Percentiles rank a stretch among this genome's conserved stretches.
Conservation (phyloP, 805 yeast species). For the Cyberlindnera mississippiensis region DNA sequence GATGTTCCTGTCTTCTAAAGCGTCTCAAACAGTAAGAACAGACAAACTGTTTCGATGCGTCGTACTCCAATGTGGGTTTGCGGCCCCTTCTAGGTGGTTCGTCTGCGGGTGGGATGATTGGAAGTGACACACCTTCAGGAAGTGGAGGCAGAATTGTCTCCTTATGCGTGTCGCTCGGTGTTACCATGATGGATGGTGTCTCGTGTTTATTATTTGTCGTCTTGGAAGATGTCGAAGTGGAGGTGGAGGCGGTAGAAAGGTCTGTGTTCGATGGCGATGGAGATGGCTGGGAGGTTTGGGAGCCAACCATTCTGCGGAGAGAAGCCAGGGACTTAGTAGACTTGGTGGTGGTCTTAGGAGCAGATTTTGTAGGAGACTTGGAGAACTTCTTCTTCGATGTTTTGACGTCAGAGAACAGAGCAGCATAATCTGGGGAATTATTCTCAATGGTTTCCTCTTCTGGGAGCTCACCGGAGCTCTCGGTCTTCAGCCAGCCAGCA, state of each 20-base stretch:
- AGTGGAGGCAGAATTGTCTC: constrained; percentile 8
- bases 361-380: constrained; percentile 2
- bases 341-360: neutral
- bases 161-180: neutral
- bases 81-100: constrained; percentile 55
- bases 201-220: too few relatives aligned
- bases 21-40: constrained; percentile 62
- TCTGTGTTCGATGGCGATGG: neutral
- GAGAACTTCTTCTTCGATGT: constrained; percentile 16
- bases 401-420: constrained; percentile 27
- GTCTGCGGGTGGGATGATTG: constrained; percentile 10
- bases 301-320: constrained; percentile 11
- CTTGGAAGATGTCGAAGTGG: too few relatives aligned
- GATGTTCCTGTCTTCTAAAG: constrained; percentile 73
- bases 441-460: constrained; percentile 13
- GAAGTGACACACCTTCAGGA: constrained; percentile 8
- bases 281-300: neutral
- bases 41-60: constrained; percentile 50
- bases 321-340: constrained; percentile 14
- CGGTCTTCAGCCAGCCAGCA: too few relatives aligned
- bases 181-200: too few relatives aligned
- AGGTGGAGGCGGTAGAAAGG: neutral
- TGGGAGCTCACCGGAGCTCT: neutral
- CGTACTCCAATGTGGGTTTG: constrained; percentile 58
- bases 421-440: constrained; percentile 30